Evolutionary conservation across 805 yeast species (phyloP).

Genomic region (Myxozyma melibiosi): DNA sequence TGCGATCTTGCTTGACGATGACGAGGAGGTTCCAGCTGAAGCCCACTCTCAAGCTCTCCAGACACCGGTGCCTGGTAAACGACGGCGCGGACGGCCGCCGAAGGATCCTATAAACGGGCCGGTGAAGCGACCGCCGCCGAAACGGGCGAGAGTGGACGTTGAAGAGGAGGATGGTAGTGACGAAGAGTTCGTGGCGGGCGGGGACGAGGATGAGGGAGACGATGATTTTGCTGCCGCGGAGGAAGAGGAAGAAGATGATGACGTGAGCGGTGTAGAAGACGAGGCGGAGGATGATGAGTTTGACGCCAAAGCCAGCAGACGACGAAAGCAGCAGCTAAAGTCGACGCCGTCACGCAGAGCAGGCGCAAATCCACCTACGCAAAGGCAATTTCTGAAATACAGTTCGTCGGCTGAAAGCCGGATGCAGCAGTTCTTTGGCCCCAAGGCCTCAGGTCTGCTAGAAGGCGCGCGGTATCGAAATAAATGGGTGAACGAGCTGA

Average conservation of each 20-base stretch:
- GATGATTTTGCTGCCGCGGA: not conserved
- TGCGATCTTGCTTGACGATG: not conserved
- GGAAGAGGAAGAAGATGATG: slow-evolving; percentile 4
- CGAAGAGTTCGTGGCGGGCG: slow-evolving; percentile 2
- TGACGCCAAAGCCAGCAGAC: not conserved
- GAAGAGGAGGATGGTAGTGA: slow-evolving; percentile 1
- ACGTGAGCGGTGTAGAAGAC: not conserved
- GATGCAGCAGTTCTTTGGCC: slow-evolving; percentile 16
- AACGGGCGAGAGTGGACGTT: not conserved
- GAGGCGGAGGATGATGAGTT: slow-evolving; percentile 2
- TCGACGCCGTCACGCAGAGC: too few species aligned
- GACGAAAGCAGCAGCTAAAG: too few species aligned
- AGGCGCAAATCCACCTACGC: too few species aligned
- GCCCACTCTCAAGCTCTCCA: not conserved
- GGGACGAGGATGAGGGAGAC: not conserved
- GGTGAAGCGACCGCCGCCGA: not conserved
- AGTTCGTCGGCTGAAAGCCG: slow-evolving; percentile 6
- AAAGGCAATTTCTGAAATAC: too few species aligned
- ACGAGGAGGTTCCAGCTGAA: not conserved
- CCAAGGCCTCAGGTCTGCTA: not conserved
- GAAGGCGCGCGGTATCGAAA: slow-evolving; percentile 15
- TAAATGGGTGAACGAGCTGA: slow-evolving; percentile 25
- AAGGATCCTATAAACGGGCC: slow-evolving; percentile 18
- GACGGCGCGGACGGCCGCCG: slow-evolving; percentile 23
- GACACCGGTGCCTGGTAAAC: not conserved